Evolutionary conservation across 2,329 filamentous ascomycete species (phyloP).

Genomic region (Sphaceloma murrayae): DNA sequence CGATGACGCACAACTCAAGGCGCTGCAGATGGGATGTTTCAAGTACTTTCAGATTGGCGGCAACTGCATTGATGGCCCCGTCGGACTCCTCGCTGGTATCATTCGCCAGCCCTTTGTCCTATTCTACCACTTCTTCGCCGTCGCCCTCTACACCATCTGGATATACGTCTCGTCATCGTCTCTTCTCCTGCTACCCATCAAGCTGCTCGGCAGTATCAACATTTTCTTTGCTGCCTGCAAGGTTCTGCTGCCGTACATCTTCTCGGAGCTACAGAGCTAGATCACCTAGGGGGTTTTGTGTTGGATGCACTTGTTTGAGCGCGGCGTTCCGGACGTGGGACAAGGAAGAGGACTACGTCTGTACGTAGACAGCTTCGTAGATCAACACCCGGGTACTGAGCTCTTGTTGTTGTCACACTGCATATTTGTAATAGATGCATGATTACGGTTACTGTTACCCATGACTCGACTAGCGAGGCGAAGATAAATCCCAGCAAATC

Average conservation of each 20-base stretch:
- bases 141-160: conserved; percentile 83
- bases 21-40: conserved; percentile 85
- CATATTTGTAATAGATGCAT: background rate
- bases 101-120: conserved; percentile 68
- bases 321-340: conserved; percentile 6
- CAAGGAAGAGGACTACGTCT: too few relatives aligned
- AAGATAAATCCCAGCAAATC: too few relatives aligned
- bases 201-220: conserved; percentile 33
- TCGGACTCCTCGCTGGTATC: conserved; percentile 71
- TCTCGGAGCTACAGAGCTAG: conserved; percentile 29
- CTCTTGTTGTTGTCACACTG: background rate
- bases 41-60: conserved; percentile 72
- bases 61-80: conserved; percentile 65
- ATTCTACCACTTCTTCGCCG: conserved; percentile 87
- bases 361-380: too few relatives aligned
- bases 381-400: too few relatives aligned
- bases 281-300: too few relatives aligned
- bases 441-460: too few relatives aligned
- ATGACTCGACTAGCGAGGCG: too few relatives aligned
- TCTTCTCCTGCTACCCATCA: conserved; percentile 32
- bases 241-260: conserved; percentile 45
- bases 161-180: conserved; percentile 44
- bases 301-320: too few relatives aligned
- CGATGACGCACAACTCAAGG: conserved; percentile 63
- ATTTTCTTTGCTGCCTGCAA: conserved; percentile 44